phyloP scores from a whole-genome alignment of 2,329 filamentous ascomycete genomes.

The Remersonia thermophila region DNA sequence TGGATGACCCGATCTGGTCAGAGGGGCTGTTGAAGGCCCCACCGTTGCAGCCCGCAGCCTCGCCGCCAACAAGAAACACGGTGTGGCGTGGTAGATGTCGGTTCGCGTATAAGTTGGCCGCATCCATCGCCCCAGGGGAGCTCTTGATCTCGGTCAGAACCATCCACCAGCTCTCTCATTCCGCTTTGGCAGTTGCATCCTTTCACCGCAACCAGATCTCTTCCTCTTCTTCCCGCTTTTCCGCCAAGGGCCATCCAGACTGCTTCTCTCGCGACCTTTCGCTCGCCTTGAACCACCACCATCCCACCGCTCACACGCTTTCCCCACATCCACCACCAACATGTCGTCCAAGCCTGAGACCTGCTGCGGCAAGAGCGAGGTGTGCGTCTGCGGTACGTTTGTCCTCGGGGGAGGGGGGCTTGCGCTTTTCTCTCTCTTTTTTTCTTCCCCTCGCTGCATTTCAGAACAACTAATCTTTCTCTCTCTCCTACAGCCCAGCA shows the following conservation, averaged over 20 bases:
- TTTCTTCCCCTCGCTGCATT: background rate
- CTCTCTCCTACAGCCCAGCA: constrained; percentile 37
- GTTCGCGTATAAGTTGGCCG: constrained; percentile 7
- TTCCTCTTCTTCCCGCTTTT: background rate
- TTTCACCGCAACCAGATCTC: too few relatives aligned
- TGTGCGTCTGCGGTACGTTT: constrained; percentile 46
- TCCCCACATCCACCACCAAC: constrained; percentile 6
- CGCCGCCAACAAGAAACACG: constrained; percentile 8
- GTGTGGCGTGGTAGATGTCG: background rate
- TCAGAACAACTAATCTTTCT: background rate
- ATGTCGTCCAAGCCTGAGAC: constrained; percentile 32
- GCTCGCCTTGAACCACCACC: background rate
- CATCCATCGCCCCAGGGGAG: background rate
- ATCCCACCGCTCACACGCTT: constrained; percentile 2
- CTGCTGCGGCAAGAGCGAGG: constrained; percentile 43
- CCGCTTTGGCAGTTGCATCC: background rate
- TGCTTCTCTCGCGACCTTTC: background rate
- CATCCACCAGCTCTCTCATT: background rate
- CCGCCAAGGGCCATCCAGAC: too few relatives aligned
- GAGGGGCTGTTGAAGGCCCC: constrained; percentile 4
- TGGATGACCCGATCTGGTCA: constrained; percentile 12
- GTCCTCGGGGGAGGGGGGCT: background rate
- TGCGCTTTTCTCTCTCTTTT: background rate
- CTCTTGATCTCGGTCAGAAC: background rate
- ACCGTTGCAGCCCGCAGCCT: constrained; percentile 13